Evolutionary conservation across 768 basidiomycete genomes (phyloP).

Genomic region (Dictyophora rubrovolvata): DNA sequence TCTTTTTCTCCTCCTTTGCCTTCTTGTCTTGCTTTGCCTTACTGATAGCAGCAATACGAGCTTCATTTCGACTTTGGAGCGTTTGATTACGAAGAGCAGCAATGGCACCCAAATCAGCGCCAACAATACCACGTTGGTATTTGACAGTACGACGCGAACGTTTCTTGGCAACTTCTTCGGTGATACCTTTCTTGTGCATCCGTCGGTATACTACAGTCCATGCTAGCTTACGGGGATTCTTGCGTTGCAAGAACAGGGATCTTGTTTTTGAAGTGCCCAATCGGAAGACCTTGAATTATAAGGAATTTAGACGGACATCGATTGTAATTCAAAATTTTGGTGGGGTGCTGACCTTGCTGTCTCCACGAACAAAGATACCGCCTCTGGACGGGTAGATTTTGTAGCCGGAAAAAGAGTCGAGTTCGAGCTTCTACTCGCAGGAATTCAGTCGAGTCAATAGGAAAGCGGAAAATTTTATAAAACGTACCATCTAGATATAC

Average conservation of each 20-base stretch:
- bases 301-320: background rate
- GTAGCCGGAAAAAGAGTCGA: conserved; percentile 95
- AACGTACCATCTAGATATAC: conserved; percentile 19
- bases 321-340: background rate
- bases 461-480: background rate
- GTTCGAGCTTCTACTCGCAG: conserved; percentile 80
- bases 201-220: conserved; percentile 93
- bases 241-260: conserved; percentile 97
- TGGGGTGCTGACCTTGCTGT: conserved; percentile 68
- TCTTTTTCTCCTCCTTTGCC: conserved; percentile 88
- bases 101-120: conserved; percentile 88
- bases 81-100: conserved; percentile 90
- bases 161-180: conserved; percentile 99
- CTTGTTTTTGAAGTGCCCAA: conserved; percentile 88
- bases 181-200: conserved; percentile 99
- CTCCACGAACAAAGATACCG: conserved; percentile 88
- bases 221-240: conserved; percentile 99
- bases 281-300: conserved; percentile 70
- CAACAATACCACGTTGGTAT: conserved; percentile 96
- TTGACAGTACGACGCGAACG: conserved; percentile 94
- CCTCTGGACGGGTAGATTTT: conserved; percentile 98
- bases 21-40: conserved; percentile 98
- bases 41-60: conserved; percentile 74
- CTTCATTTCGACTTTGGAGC: conserved; percentile 68
- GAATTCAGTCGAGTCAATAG: background rate